These are phyloP conservation scores for Fusarium gaditjirri DNA, from an alignment of 2,329 filamentous ascomycete genomes.

Conservation along the genomic window DNA sequence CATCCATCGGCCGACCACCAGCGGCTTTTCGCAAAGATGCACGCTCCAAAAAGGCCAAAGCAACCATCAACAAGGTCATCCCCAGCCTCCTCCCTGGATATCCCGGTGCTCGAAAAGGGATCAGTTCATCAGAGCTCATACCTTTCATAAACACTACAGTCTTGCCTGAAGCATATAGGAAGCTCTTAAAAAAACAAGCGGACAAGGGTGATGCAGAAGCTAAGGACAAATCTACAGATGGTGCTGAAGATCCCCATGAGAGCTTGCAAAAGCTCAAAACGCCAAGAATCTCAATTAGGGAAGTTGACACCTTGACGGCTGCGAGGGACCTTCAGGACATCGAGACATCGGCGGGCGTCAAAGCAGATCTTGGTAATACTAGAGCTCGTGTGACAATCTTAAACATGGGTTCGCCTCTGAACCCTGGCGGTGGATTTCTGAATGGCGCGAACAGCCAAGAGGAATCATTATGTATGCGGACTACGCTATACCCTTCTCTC, in stretches of 20 bases:
- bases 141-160: not conserved
- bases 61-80: conserved; percentile 69
- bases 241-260: not conserved
- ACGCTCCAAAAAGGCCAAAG: conserved; percentile 66
- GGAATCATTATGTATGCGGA: conserved; percentile 69
- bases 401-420: conserved; percentile 72
- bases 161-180: too few relatives aligned
- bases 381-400: conserved; percentile 61
- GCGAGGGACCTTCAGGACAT: conserved; percentile 48
- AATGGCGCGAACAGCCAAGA: conserved; percentile 70
- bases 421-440: conserved; percentile 69
- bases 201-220: conserved; percentile 37
- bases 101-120: conserved; percentile 64
- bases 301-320: conserved; percentile 64
- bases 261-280: not conserved
- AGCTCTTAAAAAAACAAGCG: not conserved
- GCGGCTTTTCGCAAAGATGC: conserved; percentile 46
- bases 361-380: conserved; percentile 17
- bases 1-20: conserved; percentile 37
- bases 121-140: conserved; percentile 61
- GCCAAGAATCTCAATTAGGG: conserved; percentile 57
- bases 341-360: not conserved
- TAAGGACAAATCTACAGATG: conserved; percentile 41
- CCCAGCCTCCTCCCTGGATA: conserved; percentile 64
- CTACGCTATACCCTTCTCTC: conserved; percentile 68